Evolutionary conservation across 2,329 filamentous ascomycete species (phyloP), one percentile per base, ranked within the genome.

Genomic region (Cercospora sojina): DNA sequence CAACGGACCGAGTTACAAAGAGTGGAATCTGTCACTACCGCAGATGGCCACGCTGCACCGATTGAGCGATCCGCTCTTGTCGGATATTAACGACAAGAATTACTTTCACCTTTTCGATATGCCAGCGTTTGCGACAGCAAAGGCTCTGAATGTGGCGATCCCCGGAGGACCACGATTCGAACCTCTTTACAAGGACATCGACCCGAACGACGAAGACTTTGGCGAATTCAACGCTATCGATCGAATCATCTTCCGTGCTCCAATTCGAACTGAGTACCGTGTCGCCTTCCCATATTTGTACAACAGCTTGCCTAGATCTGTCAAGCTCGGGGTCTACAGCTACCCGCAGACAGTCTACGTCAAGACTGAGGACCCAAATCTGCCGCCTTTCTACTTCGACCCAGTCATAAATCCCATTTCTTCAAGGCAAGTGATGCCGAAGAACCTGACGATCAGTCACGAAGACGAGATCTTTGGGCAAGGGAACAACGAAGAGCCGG

Each of bases 181-280:
- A 80, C 95, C 95, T 25, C 79, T 99, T 20, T 99, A 97, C 84
- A 99, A 99, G 81, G 95, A 99, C 74, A 93, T 99, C 68, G 93
- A 99, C 78, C 95, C 95, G 1, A 99, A 99, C 74, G 94, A 98
- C 73, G 95, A 99, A 79, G 95, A 99, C 77, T 99, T 99, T 80
- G 95, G 95, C 80, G 95, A 99, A 80, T 99, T 99, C 85, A 99
- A 99, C 76, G 95, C 95, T 35, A 99, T 99, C 74, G 95, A 99
- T 76, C 92, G 96, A 73, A 99, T 99, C 80, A 99, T 99, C 72
- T 99, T 99, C 85, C 91, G 95, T 71, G 90, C 91, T 56, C 93
- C 94, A 0, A 96, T 98, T 71, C 89, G 94, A 72, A 99, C 94
- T 8, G 95, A 99, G 80, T 97, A 96, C 75, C 89, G 94, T 55